Percentiles rank a stretch among this genome's conserved stretches.
Conservation (phyloP, 1,284 basidiomycete genomes). For the Ceratobasidium sp. region DNA sequence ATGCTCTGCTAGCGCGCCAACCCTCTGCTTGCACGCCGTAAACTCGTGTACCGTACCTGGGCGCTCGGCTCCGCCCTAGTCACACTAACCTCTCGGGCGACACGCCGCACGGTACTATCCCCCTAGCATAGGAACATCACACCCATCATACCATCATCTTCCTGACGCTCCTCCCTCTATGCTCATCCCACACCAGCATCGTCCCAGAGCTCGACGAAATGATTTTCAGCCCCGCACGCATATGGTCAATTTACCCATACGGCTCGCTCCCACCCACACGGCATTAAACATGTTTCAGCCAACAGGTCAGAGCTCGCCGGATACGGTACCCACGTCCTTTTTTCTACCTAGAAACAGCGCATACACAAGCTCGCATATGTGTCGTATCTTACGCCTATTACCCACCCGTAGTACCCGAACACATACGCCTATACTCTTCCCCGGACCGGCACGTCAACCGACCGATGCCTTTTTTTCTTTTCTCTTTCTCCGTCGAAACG, state of each 20-base stretch:
- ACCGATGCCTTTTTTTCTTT: background rate
- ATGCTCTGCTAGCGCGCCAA: too few species aligned
- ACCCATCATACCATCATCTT: slow-evolving; percentile 6
- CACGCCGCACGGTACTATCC: background rate
- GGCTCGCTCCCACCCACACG: background rate
- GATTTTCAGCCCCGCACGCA: too few species aligned
- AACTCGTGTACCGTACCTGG: background rate
- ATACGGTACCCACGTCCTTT: background rate
- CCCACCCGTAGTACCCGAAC: too few species aligned
- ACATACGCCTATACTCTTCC: background rate
- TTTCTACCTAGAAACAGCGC: background rate
- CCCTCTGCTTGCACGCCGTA: background rate
- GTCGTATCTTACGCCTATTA: too few species aligned
- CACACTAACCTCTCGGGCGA: background rate
- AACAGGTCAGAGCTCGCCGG: background rate
- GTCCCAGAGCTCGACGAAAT: background rate
- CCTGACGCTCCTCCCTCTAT: background rate
- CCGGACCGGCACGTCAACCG: background rate
- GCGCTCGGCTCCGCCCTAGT: background rate
- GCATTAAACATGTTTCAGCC: slow-evolving; percentile 2
- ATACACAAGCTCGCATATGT: too few species aligned
- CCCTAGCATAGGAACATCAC: background rate
- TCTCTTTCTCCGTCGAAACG: background rate
- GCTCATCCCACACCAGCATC: background rate
- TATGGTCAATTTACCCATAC: too few species aligned